Evolutionary conservation across 2,329 filamentous ascomycete genomes (phyloP), one percentile per base, ranked within the genome.

Genomic region (Emergomyces pasteurianus): DNA sequence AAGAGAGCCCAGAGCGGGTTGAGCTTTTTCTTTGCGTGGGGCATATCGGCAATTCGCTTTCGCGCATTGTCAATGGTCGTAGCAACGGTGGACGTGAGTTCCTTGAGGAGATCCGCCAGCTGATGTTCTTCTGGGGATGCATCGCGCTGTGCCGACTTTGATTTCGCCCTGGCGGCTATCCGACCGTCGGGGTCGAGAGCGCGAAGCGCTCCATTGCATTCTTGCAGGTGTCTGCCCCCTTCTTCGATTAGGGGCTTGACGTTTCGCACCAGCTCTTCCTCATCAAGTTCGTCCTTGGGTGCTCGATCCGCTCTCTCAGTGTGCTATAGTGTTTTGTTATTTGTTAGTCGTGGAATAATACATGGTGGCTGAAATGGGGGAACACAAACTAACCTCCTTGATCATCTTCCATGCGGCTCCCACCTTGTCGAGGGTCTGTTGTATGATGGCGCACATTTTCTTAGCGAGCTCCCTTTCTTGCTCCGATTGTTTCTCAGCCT

Each of bases 1-100:
- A 94, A 79, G 36, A 60, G 50, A 5, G 21, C 85, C 90, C 91
- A 95, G 36, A 96, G 84, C 12, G 92, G 91, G 78, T 92, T 96
- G 63, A 96, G 82, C 79, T 92, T 86, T 81, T 95, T 92, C 86
- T 96, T 95, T 50, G 90, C 92, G 67, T 95, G 88, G 6, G 92
- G 91, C 89, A 96, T 94, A 70, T 89, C 88, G 70, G 88, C 85
- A 63, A 96, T 88, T 79, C 89, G 89, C 78, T 87, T 89, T 84
- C 92, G 94, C 31, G 89, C 88, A 65, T 87, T 86, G 70, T 96
- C 91, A 67, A 96, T 92, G 28, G 87, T 90, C 68, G 86, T 85
- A 54, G 88, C 86, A 26, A 96, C 88, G 31, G 84, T 86, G 23
- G 86, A 86, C 0, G 91, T 92, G 62, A 96, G 81, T 77, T 85